phyloP scores from a whole-genome alignment of 208 protist genomes.

The Trypanosoma platydactyli region DNA sequence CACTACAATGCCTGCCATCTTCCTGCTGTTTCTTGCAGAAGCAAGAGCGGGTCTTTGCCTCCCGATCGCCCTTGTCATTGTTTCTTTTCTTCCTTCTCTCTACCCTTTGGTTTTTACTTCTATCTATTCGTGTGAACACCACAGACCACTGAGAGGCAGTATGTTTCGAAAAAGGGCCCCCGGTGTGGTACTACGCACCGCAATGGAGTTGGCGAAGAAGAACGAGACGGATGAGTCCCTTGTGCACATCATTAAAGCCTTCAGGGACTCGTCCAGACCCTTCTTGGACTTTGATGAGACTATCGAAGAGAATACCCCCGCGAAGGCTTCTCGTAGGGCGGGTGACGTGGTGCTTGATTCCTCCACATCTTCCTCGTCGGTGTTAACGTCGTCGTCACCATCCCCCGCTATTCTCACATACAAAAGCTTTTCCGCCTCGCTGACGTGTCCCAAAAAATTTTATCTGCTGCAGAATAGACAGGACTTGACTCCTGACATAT shows the following conservation, averaged over 20 bases:
- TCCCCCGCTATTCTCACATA: constrained; percentile 42
- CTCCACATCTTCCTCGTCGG: no score
- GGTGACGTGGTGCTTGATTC: not conserved
- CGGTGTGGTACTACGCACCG: constrained; percentile 16
- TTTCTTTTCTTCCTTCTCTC: constrained; percentile 4
- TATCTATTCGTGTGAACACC: constrained; percentile 9
- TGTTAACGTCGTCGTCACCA: not conserved
- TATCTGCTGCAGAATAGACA: constrained; percentile 64
- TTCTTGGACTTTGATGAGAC: constrained; percentile 73
- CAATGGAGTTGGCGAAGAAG: constrained; percentile 14
- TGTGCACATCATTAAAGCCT: constrained; percentile 31
- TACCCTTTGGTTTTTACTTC: constrained; percentile 14
- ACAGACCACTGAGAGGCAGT: not conserved
- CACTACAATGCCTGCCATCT: not conserved
- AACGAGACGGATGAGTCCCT: constrained; percentile 24
- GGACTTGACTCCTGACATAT: constrained; percentile 58
- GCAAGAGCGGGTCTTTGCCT: not conserved
- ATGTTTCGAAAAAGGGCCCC: constrained; percentile 53
- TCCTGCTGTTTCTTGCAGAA: not conserved
- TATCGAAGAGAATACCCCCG: constrained; percentile 24
- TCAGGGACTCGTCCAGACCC: constrained; percentile 41
- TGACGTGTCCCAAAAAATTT: constrained; percentile 86
- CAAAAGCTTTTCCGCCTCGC: constrained; percentile 67
- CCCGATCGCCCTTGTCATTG: not conserved
- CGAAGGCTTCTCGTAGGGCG: not conserved